Evolutionary conservation across 1,139 yeast genomes (phyloP).

Genomic region (Trichomonascaceae sp.): DNA sequence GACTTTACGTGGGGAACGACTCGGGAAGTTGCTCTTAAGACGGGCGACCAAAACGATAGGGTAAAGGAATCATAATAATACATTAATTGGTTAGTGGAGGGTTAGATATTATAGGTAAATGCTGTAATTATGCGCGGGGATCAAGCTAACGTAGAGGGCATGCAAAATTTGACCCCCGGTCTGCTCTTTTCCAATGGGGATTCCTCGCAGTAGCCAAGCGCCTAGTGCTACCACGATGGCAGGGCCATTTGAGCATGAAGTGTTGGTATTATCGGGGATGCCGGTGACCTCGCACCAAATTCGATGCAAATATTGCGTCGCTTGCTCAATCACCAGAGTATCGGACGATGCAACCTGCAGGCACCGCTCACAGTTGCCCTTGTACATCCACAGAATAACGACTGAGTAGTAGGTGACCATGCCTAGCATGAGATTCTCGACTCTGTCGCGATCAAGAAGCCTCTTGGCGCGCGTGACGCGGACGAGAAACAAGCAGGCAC

Average conservation of each 20-base stretch:
- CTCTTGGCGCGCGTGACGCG: constrained; percentile 16
- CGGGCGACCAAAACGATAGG: no score
- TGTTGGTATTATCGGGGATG: constrained; percentile 1
- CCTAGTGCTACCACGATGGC: constrained; percentile 10
- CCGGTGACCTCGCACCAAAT: constrained; percentile 9
- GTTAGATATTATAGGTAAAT: no score
- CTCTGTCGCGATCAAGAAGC: constrained; percentile 9
- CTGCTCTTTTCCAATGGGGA: constrained; percentile 10
- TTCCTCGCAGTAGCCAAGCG: constrained; percentile 10
- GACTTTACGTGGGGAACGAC: constrained; percentile 96
- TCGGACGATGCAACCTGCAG: background rate
- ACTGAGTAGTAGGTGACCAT: constrained; percentile 18
- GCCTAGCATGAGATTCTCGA: constrained; percentile 15
- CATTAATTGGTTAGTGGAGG: no score
- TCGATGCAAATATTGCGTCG: constrained; percentile 12
- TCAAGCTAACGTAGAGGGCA: constrained; percentile 8
- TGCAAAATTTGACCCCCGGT: constrained; percentile 12
- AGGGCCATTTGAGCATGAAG: background rate
- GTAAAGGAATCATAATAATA: no score
- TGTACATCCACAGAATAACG: constrained; percentile 18
- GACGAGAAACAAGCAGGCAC: constrained; percentile 16
- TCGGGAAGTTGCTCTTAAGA: no score
- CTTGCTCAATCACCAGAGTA: constrained; percentile 8
- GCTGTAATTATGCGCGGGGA: no score
- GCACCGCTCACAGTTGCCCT: background rate